These are phyloP conservation scores for Leishmania lainsoni DNA, from an alignment of 208 protist species.

Conservation along the genomic window DNA sequence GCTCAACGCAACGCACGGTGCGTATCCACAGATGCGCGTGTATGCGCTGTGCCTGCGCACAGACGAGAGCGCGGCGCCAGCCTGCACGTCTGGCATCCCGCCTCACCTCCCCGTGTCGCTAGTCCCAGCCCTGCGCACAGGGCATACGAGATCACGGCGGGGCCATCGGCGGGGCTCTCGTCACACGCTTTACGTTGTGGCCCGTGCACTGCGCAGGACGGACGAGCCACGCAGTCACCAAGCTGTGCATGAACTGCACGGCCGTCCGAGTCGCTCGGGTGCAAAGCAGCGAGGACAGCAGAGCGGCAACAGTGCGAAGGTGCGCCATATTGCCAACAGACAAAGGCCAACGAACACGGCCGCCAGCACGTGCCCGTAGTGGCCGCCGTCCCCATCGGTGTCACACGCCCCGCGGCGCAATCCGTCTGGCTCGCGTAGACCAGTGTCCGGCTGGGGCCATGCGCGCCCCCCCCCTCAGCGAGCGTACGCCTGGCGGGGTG, in stretches of 20 bases:
- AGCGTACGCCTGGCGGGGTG: no score
- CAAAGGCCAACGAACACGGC: no score
- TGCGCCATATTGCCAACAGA: neutral
- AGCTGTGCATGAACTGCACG: neutral
- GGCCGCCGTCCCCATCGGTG: no score
- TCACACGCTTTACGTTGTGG: neutral
- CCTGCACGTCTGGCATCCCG: no score
- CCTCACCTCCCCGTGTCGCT: no score
- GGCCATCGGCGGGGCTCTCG: neutral
- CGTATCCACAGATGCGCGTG: neutral
- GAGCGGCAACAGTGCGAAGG: neutral
- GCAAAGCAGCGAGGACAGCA: neutral
- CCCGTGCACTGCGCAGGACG: neutral
- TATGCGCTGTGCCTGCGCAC: neutral
- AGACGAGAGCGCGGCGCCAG: neutral
- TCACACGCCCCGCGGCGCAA: no score
- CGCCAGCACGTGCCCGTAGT: no score
- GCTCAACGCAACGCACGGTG: neutral
- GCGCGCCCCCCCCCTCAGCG: no score
- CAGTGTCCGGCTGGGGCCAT: no score
- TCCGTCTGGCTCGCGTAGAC: no score
- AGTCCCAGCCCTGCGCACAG: no score
- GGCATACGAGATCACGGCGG: no score
- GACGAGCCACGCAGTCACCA: neutral
- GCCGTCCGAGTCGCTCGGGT: neutral